Evolutionary conservation across 352 stramenopile species (phyloP), one percentile per base, ranked within the genome.

Genomic region (Pythium periplocum): DNA sequence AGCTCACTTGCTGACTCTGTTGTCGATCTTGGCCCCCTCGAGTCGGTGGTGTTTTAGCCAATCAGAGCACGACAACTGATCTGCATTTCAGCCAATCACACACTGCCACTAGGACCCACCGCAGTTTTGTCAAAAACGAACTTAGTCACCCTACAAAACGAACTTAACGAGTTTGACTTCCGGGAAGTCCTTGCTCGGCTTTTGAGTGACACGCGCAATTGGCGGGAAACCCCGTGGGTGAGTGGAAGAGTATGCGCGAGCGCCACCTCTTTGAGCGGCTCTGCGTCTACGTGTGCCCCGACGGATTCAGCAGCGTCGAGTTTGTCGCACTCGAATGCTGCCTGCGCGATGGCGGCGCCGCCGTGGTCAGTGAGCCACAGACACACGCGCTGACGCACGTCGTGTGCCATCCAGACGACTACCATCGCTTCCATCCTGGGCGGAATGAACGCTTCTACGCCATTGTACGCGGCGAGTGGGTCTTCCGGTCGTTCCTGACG

Each of bases 381-480:
- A 17, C 44, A 30, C 61, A 52, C 47, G 43, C 48, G 31, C 62
- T 83, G 50, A 90, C 79, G 43, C 78, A 90, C 64, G 73, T 95
- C n/a, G 66, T 95, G 35, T 93, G 84, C 55, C 62, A 82, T 32
- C 68, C 78, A 9, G 59, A 62, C 34, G 63, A 74, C 31, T 88
- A 88, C 55, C 51, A 68, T 26, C 64, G 47, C 35, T 86, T 90
- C 53, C 49, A 72, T 2, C 33, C 55, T 42, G 62, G 67, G 26
- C 82, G 75, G 30, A 78, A 88, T 45, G 67, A 82, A 51, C 75
- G 73, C 36, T 92, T 89, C 55, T 74, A 87, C 53, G 75, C 73
- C 45, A 66, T 93, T 17, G 79, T 92, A 48, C 80, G 82, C 0
- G 78, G 82, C 26, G 78, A 87, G 56, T 95, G 84, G 84, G 80